Base-by-base conservation (phyloP, 768 basidiomycete genomes). In the Mycena sanguinolenta region DNA sequence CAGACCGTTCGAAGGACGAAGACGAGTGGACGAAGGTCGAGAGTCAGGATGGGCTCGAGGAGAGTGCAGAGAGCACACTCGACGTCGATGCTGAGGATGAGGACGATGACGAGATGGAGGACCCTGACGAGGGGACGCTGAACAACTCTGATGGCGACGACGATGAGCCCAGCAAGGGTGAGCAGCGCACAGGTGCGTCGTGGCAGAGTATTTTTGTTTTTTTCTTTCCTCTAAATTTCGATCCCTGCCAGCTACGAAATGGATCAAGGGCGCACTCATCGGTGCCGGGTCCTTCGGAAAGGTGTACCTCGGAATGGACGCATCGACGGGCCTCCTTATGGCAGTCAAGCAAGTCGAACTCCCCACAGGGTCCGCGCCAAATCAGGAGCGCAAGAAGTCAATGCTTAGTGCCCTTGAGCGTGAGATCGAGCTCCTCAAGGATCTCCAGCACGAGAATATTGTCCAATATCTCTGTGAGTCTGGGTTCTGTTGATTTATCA, bases 321-420 rank as follows among this genome's bases (percentile, higher is more conserved):
- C 95, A 0, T 88, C 93, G 23, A 93, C 87, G 58, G 96, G 96
- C 28, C 83, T 96, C 25, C 86, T 98, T 71, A 98, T 98, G 96
- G 96, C 96, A 44, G 96, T 98, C 73, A 98, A 98, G 83, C 96
- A 98, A 85, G 96, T 98, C 52, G 95, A 97, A 76, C 87, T 98
- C 32, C 94, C 95, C 0, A 92, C 91, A 4, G 92, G 95, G 21
- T 90, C 91, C 16, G 91, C 90, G 12, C 90, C 92, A 4, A 97
- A 97, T 77, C 94, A 97, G 77, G 96, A 96, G 77, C 91, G 95
- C 73, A 97, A 96, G 83, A 92, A 93, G 83, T 91, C 89, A 80
- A 98, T 98, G 96, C 88, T 96, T 16, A 94, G 88, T 64, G 95
- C 95, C 1, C 85, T 96, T 50, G 96, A 98, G 80, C 90, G 94